Base-by-base conservation (phyloP, 352 stramenopile genomes). In the Pythium biforme region DNA sequence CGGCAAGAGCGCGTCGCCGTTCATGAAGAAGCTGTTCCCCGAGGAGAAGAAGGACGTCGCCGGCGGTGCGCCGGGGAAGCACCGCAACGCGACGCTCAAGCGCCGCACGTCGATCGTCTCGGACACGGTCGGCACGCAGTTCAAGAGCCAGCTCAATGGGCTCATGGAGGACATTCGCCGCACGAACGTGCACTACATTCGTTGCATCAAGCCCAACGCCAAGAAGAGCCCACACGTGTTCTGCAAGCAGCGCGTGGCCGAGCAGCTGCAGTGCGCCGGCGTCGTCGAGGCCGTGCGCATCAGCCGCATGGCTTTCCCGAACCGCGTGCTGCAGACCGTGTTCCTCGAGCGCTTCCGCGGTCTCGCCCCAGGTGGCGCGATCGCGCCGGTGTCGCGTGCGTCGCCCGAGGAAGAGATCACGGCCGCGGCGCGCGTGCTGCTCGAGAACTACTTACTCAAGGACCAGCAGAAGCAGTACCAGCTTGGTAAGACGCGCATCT, bases 191-290 rank as follows among this genome's bases (percentile, higher is more conserved):
- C 97, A 99, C 71, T 99, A 99, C 78, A 97, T 99, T 65, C 88
- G 97, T 33, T 99, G 97, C 75, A 96, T 99, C 66, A 99, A 99
- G 77, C 97, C 97, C 0, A 99, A 99, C 72, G 89, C 97, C 68
- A 86, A 96, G 41, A 97, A 99, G 70, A 97, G 97, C 57, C 57
- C 85, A 45, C 29, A 70, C 15, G 55, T 88, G 15, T 94, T 99
- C 68, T 94, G 94, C 66, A 86, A 98, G 60, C 74, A 91, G 43
- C 79, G 95, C 54, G 86, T 98, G 11, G 97, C 96, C 7, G 93
- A 99, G 73, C 97, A 99, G 84, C 71, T 99, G 12, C 83, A 90
- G 62, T 99, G 99, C 63, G 95, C 95, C 56, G 98, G 98, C 77
- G 96, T 99, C 10, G 92, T 99, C 43, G 97, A 99, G 68, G 98